Evolutionary conservation across 257 asterid genomes (phyloP).

Genomic region (Forsythia viridissima): DNA sequence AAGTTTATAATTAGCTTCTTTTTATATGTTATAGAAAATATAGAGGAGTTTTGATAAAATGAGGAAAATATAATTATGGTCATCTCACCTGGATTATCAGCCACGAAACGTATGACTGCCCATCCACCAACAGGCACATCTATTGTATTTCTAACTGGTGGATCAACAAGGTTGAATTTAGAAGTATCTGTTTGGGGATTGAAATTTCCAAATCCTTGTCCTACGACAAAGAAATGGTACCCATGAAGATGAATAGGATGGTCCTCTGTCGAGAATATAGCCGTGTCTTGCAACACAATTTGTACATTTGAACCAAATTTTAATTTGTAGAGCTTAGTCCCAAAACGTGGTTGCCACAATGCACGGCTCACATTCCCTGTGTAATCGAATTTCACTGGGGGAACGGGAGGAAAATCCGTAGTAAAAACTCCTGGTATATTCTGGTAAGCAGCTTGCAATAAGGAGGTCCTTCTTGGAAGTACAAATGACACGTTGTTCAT

Average conservation of each 20-base stretch:
- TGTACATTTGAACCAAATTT: slow-evolving; percentile 58
- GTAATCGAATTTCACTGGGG: slow-evolving; percentile 55
- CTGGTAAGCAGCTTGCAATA: slow-evolving; percentile 57
- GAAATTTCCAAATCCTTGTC: slow-evolving; percentile 64
- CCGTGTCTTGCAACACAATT: slow-evolving; percentile 64
- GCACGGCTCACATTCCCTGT: slow-evolving; percentile 62
- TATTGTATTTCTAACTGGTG: slow-evolving; percentile 64
- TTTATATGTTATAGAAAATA: background rate
- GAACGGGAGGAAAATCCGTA: slow-evolving; percentile 55
- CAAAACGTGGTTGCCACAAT: slow-evolving; percentile 48
- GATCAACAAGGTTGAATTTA: slow-evolving; percentile 57
- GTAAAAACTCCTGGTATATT: slow-evolving; percentile 49
- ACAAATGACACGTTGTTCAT: slow-evolving; percentile 59
- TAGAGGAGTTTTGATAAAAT: background rate
- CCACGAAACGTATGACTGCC: slow-evolving; percentile 65
- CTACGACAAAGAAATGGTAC: slow-evolving; percentile 61
- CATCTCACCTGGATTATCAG: slow-evolving; percentile 67
- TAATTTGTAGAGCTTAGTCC: slow-evolving; percentile 50
- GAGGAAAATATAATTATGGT: background rate
- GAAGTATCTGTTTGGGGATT: slow-evolving; percentile 43
- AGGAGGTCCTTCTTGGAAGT: slow-evolving; percentile 42
- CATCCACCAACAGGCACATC: slow-evolving; percentile 74
- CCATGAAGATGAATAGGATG: slow-evolving; percentile 78
- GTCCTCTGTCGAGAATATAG: slow-evolving; percentile 59
- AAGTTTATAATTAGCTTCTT: background rate